Conservation (phyloP, 2,329 filamentous ascomycete genomes). For the Hypoxylon sp. region DNA sequence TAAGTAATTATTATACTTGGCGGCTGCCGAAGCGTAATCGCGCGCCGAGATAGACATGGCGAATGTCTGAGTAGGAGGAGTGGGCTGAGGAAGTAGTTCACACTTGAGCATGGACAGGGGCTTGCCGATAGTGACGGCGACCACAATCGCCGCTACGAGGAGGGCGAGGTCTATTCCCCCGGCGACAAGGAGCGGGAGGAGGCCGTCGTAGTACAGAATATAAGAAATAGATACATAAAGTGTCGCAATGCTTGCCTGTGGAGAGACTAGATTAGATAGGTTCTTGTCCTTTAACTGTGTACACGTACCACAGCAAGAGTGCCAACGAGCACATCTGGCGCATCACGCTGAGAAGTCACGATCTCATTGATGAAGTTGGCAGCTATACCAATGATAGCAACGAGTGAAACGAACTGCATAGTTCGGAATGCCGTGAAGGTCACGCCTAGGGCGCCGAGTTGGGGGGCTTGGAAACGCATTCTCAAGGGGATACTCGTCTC, state of each 20-base stretch:
- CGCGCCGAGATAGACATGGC: conserved; percentile 48
- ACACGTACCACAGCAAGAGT: conserved; percentile 82
- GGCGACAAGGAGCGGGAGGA: conserved; percentile 80
- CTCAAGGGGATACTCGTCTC: conserved; percentile 53
- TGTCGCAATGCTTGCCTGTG: conserved; percentile 80
- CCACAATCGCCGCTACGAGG: conserved; percentile 82
- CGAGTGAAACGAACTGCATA: conserved; percentile 78
- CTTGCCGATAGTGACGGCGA: conserved; percentile 82
- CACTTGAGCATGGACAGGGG: conserved; percentile 86
- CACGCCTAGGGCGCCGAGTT: conserved; percentile 80
- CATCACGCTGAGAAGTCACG: conserved; percentile 73
- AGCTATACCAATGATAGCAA: conserved; percentile 83
- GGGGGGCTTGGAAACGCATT: conserved; percentile 63
- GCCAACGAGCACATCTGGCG: conserved; percentile 81
- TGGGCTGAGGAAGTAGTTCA: conserved; percentile 62
- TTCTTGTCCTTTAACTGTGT: not conserved
- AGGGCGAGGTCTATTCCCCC: conserved; percentile 76
- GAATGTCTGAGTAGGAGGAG: conserved; percentile 57
- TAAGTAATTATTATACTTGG: conserved; percentile 58
- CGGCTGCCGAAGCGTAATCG: conserved; percentile 45
- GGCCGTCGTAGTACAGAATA: conserved; percentile 83
- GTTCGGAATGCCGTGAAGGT: conserved; percentile 82
- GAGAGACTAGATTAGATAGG: conserved; percentile 37
- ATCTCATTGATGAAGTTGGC: conserved; percentile 87
- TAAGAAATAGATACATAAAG: conserved; percentile 85